phyloP scores from a whole-genome alignment of 2,329 filamentous ascomycete species.

The Aschersonia sp. region DNA sequence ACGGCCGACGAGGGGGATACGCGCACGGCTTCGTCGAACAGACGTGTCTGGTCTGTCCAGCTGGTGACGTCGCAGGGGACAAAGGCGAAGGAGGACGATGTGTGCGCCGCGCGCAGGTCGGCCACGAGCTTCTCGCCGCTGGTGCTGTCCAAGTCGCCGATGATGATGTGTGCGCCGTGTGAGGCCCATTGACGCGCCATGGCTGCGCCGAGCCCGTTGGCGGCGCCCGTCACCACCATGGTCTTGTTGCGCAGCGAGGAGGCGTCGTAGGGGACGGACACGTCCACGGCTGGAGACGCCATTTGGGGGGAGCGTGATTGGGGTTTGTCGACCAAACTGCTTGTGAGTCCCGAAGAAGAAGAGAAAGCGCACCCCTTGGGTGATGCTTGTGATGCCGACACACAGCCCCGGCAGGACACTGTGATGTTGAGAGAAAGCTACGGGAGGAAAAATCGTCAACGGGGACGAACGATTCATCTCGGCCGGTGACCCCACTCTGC shows the following conservation, averaged over 20 bases:
- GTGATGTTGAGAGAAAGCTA: too few relatives aligned
- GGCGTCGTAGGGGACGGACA: conserved; percentile 26
- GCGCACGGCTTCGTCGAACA: conserved; percentile 44
- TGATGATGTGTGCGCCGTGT: conserved; percentile 43
- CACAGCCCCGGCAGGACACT: too few relatives aligned
- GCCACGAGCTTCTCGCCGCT: conserved; percentile 40
- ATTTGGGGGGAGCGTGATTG: conserved; percentile 9
- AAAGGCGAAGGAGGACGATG: conserved; percentile 30
- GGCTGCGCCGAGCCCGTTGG: conserved; percentile 43
- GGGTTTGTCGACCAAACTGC: background rate
- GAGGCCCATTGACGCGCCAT: conserved; percentile 39
- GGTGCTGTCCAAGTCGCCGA: conserved; percentile 46
- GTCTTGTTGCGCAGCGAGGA: conserved; percentile 36
- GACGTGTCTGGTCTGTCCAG: conserved; percentile 47
- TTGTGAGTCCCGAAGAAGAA: background rate
- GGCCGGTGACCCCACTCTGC: too few relatives aligned
- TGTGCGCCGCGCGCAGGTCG: conserved; percentile 27
- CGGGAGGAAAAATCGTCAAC: too few relatives aligned
- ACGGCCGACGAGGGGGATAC: conserved; percentile 40
- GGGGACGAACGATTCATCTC: too few relatives aligned
- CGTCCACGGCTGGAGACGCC: conserved; percentile 30
- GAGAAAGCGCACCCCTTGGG: too few relatives aligned
- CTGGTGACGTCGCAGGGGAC: conserved; percentile 49
- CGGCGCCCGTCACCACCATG: conserved; percentile 50
- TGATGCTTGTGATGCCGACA: too few relatives aligned